phyloP scores from a whole-genome alignment of 305 asterid species.

The Fraxinus latifolia region DNA sequence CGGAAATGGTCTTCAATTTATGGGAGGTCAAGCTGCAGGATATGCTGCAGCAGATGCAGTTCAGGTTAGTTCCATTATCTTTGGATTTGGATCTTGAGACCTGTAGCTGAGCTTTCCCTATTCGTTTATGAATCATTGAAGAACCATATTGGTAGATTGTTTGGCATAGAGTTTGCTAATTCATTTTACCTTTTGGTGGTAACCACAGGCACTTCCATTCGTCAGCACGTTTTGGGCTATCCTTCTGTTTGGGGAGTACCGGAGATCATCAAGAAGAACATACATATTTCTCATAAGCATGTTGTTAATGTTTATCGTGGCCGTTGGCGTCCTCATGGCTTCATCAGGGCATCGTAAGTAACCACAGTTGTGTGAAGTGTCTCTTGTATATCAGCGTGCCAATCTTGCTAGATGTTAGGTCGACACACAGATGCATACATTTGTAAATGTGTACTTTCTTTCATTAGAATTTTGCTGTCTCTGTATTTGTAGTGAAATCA shows the following conservation, averaged over 20 bases:
- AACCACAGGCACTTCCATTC: constrained; percentile 52
- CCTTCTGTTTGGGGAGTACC: constrained; percentile 51
- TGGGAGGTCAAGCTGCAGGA: constrained; percentile 71
- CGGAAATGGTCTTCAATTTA: constrained; percentile 64
- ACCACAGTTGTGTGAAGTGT: not conserved
- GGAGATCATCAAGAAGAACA: constrained; percentile 51
- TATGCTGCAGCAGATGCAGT: constrained; percentile 68
- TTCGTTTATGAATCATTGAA: not conserved
- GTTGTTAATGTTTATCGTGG: constrained; percentile 48
- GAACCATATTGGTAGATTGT: not conserved
- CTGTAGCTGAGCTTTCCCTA: not conserved
- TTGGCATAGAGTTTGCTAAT: not conserved
- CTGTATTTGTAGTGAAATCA: not conserved
- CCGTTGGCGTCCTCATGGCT: constrained; percentile 54
- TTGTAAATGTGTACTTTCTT: not conserved
- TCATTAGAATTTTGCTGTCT: not conserved
- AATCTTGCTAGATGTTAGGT: not conserved
- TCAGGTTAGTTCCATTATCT: constrained; percentile 36
- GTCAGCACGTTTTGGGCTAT: constrained; percentile 69
- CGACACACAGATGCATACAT: not conserved
- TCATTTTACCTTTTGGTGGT: not conserved
- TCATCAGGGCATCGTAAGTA: constrained; percentile 52
- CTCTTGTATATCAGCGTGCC: not conserved
- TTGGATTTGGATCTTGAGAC: not conserved
- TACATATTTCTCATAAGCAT: constrained; percentile 40